These are phyloP conservation scores for Paradendryphiella salina DNA, from an alignment of 2,329 filamentous ascomycete genomes.

Conservation along the genomic window DNA sequence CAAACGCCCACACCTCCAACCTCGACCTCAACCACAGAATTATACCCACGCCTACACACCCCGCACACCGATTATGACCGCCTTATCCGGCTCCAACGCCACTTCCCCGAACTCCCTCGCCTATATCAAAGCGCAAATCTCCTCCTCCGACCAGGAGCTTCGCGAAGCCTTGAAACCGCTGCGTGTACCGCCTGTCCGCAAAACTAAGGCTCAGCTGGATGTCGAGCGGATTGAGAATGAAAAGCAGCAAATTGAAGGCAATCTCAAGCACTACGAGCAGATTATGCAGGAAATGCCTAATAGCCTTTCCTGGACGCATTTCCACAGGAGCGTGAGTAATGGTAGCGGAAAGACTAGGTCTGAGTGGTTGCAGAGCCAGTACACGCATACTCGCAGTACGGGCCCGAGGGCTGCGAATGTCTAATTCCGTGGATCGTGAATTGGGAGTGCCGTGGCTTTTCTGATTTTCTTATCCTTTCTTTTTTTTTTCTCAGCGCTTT, in stretches of 20 bases:
- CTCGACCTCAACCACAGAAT: slow-evolving; percentile 51
- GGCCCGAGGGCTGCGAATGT: not conserved
- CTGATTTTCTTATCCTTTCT: not conserved
- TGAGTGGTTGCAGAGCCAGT: not conserved
- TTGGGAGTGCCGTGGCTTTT: too few relatives aligned
- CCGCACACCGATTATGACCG: slow-evolving; percentile 78
- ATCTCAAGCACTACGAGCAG: not conserved
- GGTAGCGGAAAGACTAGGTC: not conserved
- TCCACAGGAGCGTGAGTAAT: not conserved
- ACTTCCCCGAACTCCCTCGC: slow-evolving; percentile 51
- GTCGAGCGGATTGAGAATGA: not conserved
- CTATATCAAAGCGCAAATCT: slow-evolving; percentile 86
- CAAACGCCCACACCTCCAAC: slow-evolving; percentile 67
- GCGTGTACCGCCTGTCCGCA: slow-evolving; percentile 6
- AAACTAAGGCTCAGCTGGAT: not conserved
- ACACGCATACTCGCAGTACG: not conserved
- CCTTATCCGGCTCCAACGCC: slow-evolving; percentile 53
- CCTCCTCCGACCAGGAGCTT: slow-evolving; percentile 72
- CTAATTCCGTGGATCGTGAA: not conserved
- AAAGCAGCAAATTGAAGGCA: not conserved
- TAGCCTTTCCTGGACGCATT: not conserved
- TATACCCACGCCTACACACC: slow-evolving; percentile 73
- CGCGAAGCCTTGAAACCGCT: slow-evolving; percentile 66
- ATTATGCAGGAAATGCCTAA: not conserved
- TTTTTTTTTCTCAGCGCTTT: not conserved